Base-by-base conservation (phyloP, 495 filamentous ascomycete genomes). In the Achaetomiella virescens region DNA sequence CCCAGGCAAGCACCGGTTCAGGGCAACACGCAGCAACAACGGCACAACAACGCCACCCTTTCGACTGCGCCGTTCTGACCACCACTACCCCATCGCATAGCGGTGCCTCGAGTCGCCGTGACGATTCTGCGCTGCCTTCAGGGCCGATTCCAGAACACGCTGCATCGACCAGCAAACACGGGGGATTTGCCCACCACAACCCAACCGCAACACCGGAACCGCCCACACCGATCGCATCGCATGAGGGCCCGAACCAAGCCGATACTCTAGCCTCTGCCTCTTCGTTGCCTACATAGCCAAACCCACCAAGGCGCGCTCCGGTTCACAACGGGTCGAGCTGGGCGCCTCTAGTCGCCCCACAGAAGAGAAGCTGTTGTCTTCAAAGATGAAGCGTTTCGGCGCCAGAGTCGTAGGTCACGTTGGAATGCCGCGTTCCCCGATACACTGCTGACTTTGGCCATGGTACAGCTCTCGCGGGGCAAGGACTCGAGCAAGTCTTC, bases 321-420 rank as follows among this genome's bases (percentile, higher is more conserved):
- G 36, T 63, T 54, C 58, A 62, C 60, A 60, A 61, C 51, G 52
- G 51, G 51, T 62, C 59, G 62, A 66, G 63, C 61, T 57, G 65
- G 69, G 65, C 66, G 66, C 59, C 61, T 67, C 62, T 62, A 55
- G 57, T 47, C 63, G 66, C 66, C 66, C 67, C 65, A 58, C 60
- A 61, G 54, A 58, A 62, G 54, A 64, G 67, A 70, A 71, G 65
- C 65, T 69, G 67, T 64, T 71, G 71, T 69, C 71, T 66, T 66
- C 70, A 60, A 90, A 82, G 76, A 97, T 98, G 93, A 97, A 96
- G 78, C 85, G 89, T 68, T 96, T 98, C 74, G 87, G 93, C 77
- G 90, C 95, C 78, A 87, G 88, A 87, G 95, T 97, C 78, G 92
- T 96, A 80, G 80, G 92, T 87, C 64, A 58, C 60, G 43, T 15